Base-by-base conservation (phyloP, 2,329 filamentous ascomycete genomes). In the Parascedosporium putredinis region DNA sequence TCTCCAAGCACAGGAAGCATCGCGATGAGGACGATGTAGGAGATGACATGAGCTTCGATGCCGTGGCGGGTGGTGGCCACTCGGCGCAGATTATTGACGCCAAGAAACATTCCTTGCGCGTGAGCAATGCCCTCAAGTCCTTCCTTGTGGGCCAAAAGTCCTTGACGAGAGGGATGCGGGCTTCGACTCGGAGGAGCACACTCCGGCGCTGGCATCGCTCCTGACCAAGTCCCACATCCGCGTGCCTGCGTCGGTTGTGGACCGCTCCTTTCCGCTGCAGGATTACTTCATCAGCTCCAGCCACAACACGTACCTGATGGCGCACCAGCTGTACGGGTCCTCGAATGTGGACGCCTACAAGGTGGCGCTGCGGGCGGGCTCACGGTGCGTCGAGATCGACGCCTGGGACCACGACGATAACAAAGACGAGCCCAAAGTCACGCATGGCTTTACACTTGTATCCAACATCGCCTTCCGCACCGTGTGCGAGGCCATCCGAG, bases 271-370 rank as follows among this genome's bases (percentile, higher is more conserved):
- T 54, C 76, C 81, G 1, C 65, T 87, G 20, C 76, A 81, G 2
- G 80, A 85, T 55, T 87, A 87, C 63, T 86, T 81, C 58, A 78
- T 87, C 64, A 84, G 79, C 63, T 84, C 81, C 3, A 84, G 79
- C 55, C 83, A 87, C 66, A 87, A 87, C 63, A 87, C 83, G 0
- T 87, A 87, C 57, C 68, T 87, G 23, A 69, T 81, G 57, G 83
- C 81, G 0, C 80, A 86, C 60, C 83, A 87, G 64, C 74, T 87
- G 2, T 83, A 73, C 56, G 83, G 83, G 4, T 68, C 68, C 20
- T 83, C 80, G 2, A 78, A 75, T 2, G 79, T 79, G 6, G 67
- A 71, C 3, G 82, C 80, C 0, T 87, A 87, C 58, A 73, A 81
- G 57, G 78, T 71, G 5, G 79, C 80, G 0, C 66, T 87, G 14